A percentile compares a stretch with the other conserved stretches of the same genome.
phyloP scores from a whole-genome alignment of 2,329 filamentous ascomycete genomes.

The Chrysoporthe deuterocubensis region DNA sequence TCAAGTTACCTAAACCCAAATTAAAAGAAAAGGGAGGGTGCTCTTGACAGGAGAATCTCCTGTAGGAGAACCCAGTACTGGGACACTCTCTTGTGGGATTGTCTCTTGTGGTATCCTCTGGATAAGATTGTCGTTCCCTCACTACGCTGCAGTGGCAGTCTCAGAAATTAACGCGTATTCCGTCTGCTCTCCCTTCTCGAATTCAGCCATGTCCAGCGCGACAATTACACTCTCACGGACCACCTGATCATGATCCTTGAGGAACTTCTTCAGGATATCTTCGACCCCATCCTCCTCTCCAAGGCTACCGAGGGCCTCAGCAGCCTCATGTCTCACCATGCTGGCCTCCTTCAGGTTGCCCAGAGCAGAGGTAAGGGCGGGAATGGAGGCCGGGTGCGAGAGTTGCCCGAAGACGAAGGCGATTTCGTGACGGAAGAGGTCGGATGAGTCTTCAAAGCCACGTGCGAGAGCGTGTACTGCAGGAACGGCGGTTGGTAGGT shows the following conservation, averaged over 20 bases:
- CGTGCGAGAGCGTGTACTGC: slow-evolving; percentile 84
- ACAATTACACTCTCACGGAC: slow-evolving; percentile 95
- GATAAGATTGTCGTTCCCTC: slow-evolving; percentile 26
- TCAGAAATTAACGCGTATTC: slow-evolving; percentile 93
- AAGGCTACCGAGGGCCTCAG: slow-evolving; percentile 91
- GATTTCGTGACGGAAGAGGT: slow-evolving; percentile 95
- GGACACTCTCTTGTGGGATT: not conserved
- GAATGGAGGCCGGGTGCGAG: slow-evolving; percentile 94
- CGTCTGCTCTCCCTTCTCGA: slow-evolving; percentile 83
- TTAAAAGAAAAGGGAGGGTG: no score
- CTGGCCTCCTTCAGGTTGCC: slow-evolving; percentile 81
- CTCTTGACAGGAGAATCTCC: not conserved
- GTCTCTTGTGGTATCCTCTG: not conserved
- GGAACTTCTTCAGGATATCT: slow-evolving; percentile 77
- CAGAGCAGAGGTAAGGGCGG: slow-evolving; percentile 78
- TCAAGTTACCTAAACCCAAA: no score
- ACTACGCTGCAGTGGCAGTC: slow-evolving; percentile 45
- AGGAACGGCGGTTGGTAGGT: slow-evolving; percentile 86
- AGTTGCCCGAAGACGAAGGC: slow-evolving; percentile 98
- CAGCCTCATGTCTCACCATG: slow-evolving; percentile 98
- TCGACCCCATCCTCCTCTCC: slow-evolving; percentile 94
- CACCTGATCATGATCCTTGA: slow-evolving; percentile 89
- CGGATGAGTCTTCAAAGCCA: slow-evolving; percentile 83
- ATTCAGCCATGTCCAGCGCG: slow-evolving; percentile 96
- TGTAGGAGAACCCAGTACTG: not conserved